Evolutionary conservation across 768 basidiomycete species (phyloP).

Genomic region (Cystofilobasidium capitatum): DNA sequence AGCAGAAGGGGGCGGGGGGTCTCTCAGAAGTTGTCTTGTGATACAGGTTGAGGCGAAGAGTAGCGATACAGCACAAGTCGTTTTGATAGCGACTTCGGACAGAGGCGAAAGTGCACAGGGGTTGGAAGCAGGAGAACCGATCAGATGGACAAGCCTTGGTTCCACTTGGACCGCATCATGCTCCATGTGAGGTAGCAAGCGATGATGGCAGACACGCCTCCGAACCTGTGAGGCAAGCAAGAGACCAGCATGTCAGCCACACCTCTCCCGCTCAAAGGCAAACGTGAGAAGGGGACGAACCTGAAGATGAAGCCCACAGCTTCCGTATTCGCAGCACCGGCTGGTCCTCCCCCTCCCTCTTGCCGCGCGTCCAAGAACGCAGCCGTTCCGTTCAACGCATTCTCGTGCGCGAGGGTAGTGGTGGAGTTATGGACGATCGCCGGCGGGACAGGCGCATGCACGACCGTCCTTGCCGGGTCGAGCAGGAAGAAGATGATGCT

Average conservation of each 20-base stretch:
- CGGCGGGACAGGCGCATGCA: constrained; percentile 29
- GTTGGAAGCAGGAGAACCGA: constrained; percentile 54
- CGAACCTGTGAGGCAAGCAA: background rate
- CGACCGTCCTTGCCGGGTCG: constrained; percentile 48
- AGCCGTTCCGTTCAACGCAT: background rate
- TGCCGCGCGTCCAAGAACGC: constrained; percentile 13
- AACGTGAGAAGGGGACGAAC: constrained; percentile 42
- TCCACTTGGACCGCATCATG: constrained; percentile 11
- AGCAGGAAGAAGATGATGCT: constrained; percentile 77
- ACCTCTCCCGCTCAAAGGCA: too few species aligned
- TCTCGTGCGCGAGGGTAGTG: background rate
- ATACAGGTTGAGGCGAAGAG: too few species aligned
- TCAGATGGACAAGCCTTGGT: constrained; percentile 19
- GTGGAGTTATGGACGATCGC: background rate
- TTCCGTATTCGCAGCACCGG: constrained; percentile 45
- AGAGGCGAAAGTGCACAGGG: constrained; percentile 54
- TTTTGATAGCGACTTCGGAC: too few species aligned
- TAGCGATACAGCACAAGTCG: too few species aligned
- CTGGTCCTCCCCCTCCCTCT: constrained; percentile 32
- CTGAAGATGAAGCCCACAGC: constrained; percentile 73
- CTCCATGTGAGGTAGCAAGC: constrained; percentile 18
- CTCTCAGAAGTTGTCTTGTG: too few species aligned
- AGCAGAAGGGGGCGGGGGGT: too few species aligned
- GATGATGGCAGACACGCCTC: constrained; percentile 17
- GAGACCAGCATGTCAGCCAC: background rate